Evolutionary conservation across 805 yeast species (phyloP), one percentile per base, ranked within the genome.

Genomic region (Saccharomycopsis sp.): DNA sequence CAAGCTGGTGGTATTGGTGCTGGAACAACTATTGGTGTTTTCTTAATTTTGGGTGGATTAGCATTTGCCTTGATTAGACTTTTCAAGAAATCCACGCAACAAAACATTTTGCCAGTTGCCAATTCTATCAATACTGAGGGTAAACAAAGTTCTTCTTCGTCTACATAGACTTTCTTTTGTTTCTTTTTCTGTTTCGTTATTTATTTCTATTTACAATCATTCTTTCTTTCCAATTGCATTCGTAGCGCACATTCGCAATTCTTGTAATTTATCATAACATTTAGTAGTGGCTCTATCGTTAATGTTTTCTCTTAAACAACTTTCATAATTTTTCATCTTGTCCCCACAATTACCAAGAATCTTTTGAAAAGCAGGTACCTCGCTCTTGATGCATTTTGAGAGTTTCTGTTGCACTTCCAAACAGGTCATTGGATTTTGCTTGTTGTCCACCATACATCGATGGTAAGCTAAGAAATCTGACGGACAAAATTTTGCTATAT

Each of bases 401-500:
- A 85, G 67, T 16, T 67, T 68, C 33, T 62, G 59, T 60, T 84
- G 94, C 51, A 79, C 73, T 32, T 58, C 59, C 0, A 63, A 59
- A 57, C 95, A 85, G 47, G 67, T 64, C 16, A 61, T 55, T 20
- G 72, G 70, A 50, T 68, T 66, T 8, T 36, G 16, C 11, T 23
- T 20, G 32, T 80, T 80, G 23, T 66, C 68, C 28, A 77, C 64
- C 60, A 85, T 72, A 57, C 95, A 85, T 55, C 75, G 77, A 60
- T 85, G 90, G 60, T 81, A 85, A 22, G 71, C 74, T 45, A 85
- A 63, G 52, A 85, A 85, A 56, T 78, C 73, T 49, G 75, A 77
- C 0, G 94, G 93, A 59, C 95, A 85, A 56, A 71, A 66, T 44
- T 76, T 72, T 11, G 94, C 88, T 48, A 72, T 83, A 56, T 85